Conservation (phyloP, 352 stramenopile genomes). For the Phytophthora ohioensis region DNA sequence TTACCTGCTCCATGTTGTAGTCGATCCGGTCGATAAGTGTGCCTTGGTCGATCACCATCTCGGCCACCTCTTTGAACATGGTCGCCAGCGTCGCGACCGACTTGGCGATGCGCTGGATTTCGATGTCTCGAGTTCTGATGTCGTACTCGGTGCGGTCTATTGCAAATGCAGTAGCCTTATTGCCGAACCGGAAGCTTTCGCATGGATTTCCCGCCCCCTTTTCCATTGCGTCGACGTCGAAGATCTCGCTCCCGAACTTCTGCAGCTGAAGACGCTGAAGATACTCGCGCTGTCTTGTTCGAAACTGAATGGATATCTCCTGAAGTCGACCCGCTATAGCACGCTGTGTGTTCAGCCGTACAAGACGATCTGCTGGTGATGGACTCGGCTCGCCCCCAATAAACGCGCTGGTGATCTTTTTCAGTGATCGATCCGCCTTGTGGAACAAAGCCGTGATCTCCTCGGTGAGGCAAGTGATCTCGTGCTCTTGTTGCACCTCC, state of each 20-base stretch:
- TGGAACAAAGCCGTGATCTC: conserved; percentile 77
- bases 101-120: conserved; percentile 83
- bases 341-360: conserved; percentile 76
- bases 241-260: conserved; percentile 76
- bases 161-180: conserved; percentile 25
- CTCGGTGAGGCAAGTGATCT: conserved; percentile 74
- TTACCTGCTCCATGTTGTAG: conserved; percentile 90
- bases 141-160: conserved; percentile 54
- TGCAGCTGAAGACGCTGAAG: conserved; percentile 76
- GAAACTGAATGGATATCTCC: conserved; percentile 70
- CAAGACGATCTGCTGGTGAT: conserved; percentile 62
- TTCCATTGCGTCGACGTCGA: conserved; percentile 52
- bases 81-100: conserved; percentile 71
- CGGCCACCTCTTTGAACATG: conserved; percentile 84
- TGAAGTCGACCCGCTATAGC: conserved; percentile 69
- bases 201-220: conserved; percentile 17
- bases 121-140: conserved; percentile 66
- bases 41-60: conserved; percentile 87
- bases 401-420: conserved; percentile 73
- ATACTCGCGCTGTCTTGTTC: conserved; percentile 76
- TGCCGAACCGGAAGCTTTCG: conserved; percentile 22
- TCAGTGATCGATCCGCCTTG: conserved; percentile 68
- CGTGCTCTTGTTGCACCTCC: conserved; percentile 71
- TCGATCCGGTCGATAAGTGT: conserved; percentile 87
- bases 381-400: conserved; percentile 51